Evolutionary conservation across 1,139 yeast species (phyloP), one percentile per base, ranked within the genome.

Genomic region (Torulaspora pretoriensis): DNA sequence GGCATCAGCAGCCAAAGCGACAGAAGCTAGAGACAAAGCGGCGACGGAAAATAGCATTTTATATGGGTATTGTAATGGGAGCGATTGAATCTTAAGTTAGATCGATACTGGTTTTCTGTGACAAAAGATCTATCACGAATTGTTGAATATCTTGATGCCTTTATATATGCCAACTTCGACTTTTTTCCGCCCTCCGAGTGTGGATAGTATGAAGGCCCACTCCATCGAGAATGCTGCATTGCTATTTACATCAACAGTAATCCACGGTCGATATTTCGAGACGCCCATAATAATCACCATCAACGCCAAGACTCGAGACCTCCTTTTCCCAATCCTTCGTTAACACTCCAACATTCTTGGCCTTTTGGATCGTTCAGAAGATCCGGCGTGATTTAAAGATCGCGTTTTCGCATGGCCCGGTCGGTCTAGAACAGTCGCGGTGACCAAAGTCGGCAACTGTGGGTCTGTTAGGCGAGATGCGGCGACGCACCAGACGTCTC

Each of bases 11-110:
- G 50, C 50, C 29, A 43, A 26, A 27, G 42, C 43, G 43, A 46
- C 50, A 22, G 49, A 46, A 26, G 40, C 46, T 33, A 42, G 34
- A 39, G 50, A 35, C 38, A 47, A 34, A 41, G 50, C 50, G 48
- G 44, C 40, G 36, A 47, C 46, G 28, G 50, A 47, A 42, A 47
- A 47, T 42, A 44, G 50, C 50, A 47, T 47, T 27, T 40, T 40
- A n/a, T 19, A 19, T 31, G 42, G 40, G 35, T 31, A 34, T 30
- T 29, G 17, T 23, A 26, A 8, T 22, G 23, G 26, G 34, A 47
- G 40, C 50, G 50, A 47, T 41, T 14, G 50, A 38, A 35, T 41
- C 35, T 29, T 38, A n/a, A 33, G 38, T 28, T 40, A 28, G 34
- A 33, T 23, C 35, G 31, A 27, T 29, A 27, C 45, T 34, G 40